Evolutionary conservation across 352 stramenopile genomes (phyloP).

Genomic region (Phytophthora crassamura): DNA sequence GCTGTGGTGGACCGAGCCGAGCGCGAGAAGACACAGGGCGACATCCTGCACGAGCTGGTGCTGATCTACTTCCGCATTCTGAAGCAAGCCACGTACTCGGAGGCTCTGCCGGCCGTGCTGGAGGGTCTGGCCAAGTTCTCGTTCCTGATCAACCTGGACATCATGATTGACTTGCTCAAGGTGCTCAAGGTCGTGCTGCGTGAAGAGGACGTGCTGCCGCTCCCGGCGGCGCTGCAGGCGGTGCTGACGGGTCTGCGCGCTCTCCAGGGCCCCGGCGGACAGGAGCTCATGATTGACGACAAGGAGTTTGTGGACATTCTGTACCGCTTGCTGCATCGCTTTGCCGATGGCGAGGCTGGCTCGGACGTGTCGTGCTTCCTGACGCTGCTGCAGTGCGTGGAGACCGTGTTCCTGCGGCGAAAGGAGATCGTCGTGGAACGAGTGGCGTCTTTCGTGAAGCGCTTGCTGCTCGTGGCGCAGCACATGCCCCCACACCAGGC

Average conservation of each 20-base stretch:
- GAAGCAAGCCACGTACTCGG: slow-evolving; percentile 90
- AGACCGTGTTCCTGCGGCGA: slow-evolving; percentile 93
- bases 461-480: slow-evolving; percentile 90
- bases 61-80: slow-evolving; percentile 98
- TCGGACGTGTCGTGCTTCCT: slow-evolving; percentile 60
- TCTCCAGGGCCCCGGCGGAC: slow-evolving; percentile 91
- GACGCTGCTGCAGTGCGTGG: slow-evolving; percentile 91
- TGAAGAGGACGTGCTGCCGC: slow-evolving; percentile 70
- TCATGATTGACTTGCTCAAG: slow-evolving; percentile 96
- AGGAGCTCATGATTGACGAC: slow-evolving; percentile 96
- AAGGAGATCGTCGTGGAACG: slow-evolving; percentile 95
- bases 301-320: slow-evolving; percentile 97
- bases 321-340: slow-evolving; percentile 89
- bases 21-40: slow-evolving; percentile 93
- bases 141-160: slow-evolving; percentile 98
- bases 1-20: slow-evolving; percentile 93
- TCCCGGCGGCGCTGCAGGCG: slow-evolving; percentile 75
- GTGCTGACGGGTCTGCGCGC: slow-evolving; percentile 94
- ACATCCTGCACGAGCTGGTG: slow-evolving; percentile 95
- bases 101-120: slow-evolving; percentile 92
- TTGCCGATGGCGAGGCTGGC: slow-evolving; percentile 65
- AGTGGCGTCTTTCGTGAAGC: slow-evolving; percentile 96
- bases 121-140: slow-evolving; percentile 95
- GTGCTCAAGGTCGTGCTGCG: slow-evolving; percentile 94
- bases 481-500: slow-evolving; percentile 85